These are phyloP conservation scores for Fabrea salina DNA, from an alignment of 169 alveolate genomes.

Conservation along the genomic window DNA sequence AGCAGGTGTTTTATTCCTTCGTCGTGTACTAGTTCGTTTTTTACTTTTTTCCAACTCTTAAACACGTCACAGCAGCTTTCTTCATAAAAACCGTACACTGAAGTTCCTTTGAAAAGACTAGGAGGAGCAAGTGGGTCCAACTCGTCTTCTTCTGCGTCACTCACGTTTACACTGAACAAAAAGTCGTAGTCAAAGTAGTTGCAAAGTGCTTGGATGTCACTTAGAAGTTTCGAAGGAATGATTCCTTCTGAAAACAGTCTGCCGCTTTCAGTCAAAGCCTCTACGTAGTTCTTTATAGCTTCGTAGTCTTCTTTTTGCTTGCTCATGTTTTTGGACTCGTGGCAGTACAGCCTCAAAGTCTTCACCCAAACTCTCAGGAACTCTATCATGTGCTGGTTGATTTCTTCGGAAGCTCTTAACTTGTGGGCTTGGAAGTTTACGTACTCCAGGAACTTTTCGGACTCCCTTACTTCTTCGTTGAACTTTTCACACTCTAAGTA, in stretches of 20 bases:
- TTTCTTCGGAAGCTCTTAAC: background rate
- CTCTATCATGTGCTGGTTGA: background rate
- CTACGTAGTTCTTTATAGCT: background rate
- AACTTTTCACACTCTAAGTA: conserved; percentile 15
- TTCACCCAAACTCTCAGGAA: background rate
- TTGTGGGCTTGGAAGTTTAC: background rate
- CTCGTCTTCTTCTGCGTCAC: background rate
- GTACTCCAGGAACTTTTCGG: background rate
- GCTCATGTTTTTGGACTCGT: background rate
- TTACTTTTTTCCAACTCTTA: background rate
- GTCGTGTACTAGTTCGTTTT: background rate
- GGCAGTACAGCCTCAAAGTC: background rate
- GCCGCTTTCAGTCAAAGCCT: background rate
- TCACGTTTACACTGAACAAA: background rate
- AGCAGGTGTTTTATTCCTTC: background rate
- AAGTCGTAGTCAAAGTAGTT: background rate
- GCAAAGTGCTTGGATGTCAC: background rate
- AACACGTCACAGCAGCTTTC: background rate
- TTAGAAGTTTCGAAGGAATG: background rate
- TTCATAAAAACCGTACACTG: background rate
- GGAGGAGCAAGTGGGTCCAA: background rate
- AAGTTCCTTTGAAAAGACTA: background rate
- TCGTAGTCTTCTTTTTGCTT: background rate
- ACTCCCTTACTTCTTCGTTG: background rate
- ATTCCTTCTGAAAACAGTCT: background rate